Evolutionary conservation across 306 rosid species (phyloP), one percentile per base, ranked within the genome.

Genomic region (Dalbergia cochinchinensis): DNA sequence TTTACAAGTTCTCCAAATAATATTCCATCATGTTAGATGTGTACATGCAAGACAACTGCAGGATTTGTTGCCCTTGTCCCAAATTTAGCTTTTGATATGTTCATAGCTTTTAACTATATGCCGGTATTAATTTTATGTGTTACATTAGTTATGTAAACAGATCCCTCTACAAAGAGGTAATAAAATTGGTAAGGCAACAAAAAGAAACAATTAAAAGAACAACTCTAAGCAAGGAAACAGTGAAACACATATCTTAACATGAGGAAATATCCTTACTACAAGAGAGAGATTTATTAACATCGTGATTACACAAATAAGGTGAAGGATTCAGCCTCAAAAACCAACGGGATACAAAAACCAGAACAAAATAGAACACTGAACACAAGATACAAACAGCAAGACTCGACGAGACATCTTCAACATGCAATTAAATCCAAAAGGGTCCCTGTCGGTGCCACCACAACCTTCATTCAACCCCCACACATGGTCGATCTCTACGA

Each of bases 321-420:
- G 55, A 67, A 66, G 19, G 35, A 73, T 63, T 8, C 37, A 74
- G 70, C 55, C 75, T 54, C 34, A 31, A 62, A 63, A 67, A 31
- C 80, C 2, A 74, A 78, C 77, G 18, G 4, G 42, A 76, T n/a
- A 83, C 78, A 59, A 35, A 76, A 68, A 77, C 16, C 37, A 62
- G 15, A 78, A 80, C 83, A 80, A 62, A 71, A 86, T 15, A 71
- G 3, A 57, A 83, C 75, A 72, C 59, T 31, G 13, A 22, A 77
- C 53, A 74, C 84, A 69, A 84, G 69, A 65, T 15, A 77, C 67
- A 67, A 82, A 86, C 78, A 72, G 64, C 10, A 80, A 33, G 57
- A 60, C 54, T 19, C 7, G 41, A 37, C 41, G 5, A 37, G 39
- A 35, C 39, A 35, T 35, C 4, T 35, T 42, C 7, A 74, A 64